Percentiles rank a stretch among this genome's conserved stretches.
Conservation (phyloP, 306 rosid species). For the Cucurbita argyrosperma region DNA sequence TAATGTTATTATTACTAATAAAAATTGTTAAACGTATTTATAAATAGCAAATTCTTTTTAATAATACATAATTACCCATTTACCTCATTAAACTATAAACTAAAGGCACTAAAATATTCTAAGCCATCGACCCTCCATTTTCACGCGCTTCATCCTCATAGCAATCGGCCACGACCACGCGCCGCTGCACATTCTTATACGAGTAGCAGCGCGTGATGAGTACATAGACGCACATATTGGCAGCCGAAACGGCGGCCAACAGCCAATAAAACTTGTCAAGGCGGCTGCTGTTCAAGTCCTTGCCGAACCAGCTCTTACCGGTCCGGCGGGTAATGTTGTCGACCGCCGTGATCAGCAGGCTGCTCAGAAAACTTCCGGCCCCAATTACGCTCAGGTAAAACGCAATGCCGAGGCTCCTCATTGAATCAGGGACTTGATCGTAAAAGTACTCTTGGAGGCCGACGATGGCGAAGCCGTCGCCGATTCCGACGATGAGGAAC, state of each 20-base stretch:
- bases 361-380: slow-evolving; percentile 58
- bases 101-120: neutral
- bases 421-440: slow-evolving; percentile 41
- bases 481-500: slow-evolving; percentile 31
- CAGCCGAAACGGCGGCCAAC: slow-evolving; percentile 33
- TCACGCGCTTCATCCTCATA: slow-evolving; percentile 24
- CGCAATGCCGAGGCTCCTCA: slow-evolving; percentile 11
- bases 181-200: slow-evolving; percentile 74
- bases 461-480: slow-evolving; percentile 53
- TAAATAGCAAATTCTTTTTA: neutral
- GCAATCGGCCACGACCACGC: slow-evolving; percentile 42
- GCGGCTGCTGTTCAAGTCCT: slow-evolving; percentile 55
- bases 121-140: slow-evolving; percentile 25
- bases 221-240: slow-evolving; percentile 44
- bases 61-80: neutral
- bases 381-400: slow-evolving; percentile 23
- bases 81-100: neutral
- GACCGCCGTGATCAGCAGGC: slow-evolving; percentile 46
- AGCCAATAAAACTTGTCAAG: slow-evolving; percentile 84
- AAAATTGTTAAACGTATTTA: neutral
- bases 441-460: slow-evolving; percentile 63
- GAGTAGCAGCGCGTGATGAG: slow-evolving; percentile 63
- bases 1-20: neutral
- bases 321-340: slow-evolving; percentile 33
- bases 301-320: slow-evolving; percentile 73